Conservation (phyloP, 768 basidiomycete genomes). For the Lactifluus volemus region DNA sequence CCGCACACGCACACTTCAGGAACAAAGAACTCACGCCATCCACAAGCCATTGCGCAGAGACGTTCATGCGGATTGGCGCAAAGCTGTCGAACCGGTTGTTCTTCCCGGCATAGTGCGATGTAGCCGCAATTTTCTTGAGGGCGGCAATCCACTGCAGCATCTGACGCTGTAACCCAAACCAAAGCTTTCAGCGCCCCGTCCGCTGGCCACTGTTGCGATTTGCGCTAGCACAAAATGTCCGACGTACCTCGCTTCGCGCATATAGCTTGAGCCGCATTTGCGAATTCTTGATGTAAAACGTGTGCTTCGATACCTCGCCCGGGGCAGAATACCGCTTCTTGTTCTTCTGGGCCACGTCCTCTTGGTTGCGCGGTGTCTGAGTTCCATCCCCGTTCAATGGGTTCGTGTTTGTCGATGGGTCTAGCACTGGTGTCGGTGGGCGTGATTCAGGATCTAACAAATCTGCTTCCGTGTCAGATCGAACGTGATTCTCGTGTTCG, state of each 20-base stretch:
- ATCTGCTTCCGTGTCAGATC: slow-evolving; percentile 7
- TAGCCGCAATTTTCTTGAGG: slow-evolving; percentile 67
- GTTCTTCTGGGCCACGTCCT: slow-evolving; percentile 31
- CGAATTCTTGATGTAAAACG: slow-evolving; percentile 88
- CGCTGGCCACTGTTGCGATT: neutral
- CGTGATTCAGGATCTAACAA: slow-evolving; percentile 23
- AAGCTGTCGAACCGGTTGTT: slow-evolving; percentile 90
- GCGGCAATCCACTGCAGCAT: slow-evolving; percentile 97
- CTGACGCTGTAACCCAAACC: slow-evolving; percentile 52
- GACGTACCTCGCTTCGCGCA: slow-evolving; percentile 73
- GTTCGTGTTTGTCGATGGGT: slow-evolving; percentile 70
- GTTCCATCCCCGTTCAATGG: slow-evolving; percentile 33
- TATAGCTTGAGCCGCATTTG: slow-evolving; percentile 82
- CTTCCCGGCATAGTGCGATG: slow-evolving; percentile 65
- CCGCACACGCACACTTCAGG: neutral
- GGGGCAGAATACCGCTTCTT: slow-evolving; percentile 37
- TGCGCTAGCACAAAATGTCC: neutral
- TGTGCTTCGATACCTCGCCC: slow-evolving; percentile 79
- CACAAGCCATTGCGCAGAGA: slow-evolving; percentile 95
- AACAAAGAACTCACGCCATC: slow-evolving; percentile 63
- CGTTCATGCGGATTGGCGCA: slow-evolving; percentile 86
- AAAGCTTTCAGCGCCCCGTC: neutral
- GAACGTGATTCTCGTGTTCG: slow-evolving; percentile 13
- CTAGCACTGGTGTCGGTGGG: slow-evolving; percentile 52
- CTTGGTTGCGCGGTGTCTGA: slow-evolving; percentile 23